Evolutionary conservation across 2,329 filamentous ascomycete genomes (phyloP).

Genomic region (Aureobasidium sp.): DNA sequence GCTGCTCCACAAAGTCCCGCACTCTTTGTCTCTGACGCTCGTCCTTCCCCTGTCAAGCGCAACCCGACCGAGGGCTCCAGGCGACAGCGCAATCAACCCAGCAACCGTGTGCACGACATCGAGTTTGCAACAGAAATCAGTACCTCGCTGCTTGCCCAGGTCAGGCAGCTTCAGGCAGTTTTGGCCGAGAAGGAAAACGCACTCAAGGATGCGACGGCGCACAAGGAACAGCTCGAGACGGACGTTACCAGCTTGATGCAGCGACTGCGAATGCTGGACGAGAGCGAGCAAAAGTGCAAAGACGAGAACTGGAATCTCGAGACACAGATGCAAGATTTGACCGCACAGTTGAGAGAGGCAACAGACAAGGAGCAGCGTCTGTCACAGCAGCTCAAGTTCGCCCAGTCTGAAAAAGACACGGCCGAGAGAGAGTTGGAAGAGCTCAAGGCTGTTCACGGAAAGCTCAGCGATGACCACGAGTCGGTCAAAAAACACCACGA

Average conservation of each 20-base stretch:
- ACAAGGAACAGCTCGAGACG: conserved; percentile 72
- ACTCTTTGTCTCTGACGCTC: conserved; percentile 69
- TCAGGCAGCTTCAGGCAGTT: conserved; percentile 79
- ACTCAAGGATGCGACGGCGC: conserved; percentile 64
- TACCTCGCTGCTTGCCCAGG: conserved; percentile 86
- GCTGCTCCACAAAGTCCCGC: conserved; percentile 20
- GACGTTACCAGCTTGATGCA: conserved; percentile 75
- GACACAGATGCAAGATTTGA: conserved; percentile 79
- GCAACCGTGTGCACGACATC: conserved; percentile 86
- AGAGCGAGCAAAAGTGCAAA: conserved; percentile 93
- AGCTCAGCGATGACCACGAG: conserved; percentile 72
- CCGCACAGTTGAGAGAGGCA: conserved; percentile 65
- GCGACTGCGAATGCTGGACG: conserved; percentile 73
- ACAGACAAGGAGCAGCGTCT: conserved; percentile 78
- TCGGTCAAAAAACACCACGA: conserved; percentile 75
- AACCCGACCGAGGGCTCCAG: conserved; percentile 64
- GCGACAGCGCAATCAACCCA: conserved; percentile 82
- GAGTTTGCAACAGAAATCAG: conserved; percentile 98
- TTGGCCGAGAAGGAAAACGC: conserved; percentile 83
- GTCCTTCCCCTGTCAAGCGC: conserved; percentile 69
- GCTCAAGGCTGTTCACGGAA: conserved; percentile 70
- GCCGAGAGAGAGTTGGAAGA: conserved; percentile 87
- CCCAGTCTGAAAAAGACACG: conserved; percentile 67
- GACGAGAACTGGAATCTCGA: conserved; percentile 98
- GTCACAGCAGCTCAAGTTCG: conserved; percentile 60